Conservation (phyloP, 805 yeast species). For the Yarrowia sp. region DNA sequence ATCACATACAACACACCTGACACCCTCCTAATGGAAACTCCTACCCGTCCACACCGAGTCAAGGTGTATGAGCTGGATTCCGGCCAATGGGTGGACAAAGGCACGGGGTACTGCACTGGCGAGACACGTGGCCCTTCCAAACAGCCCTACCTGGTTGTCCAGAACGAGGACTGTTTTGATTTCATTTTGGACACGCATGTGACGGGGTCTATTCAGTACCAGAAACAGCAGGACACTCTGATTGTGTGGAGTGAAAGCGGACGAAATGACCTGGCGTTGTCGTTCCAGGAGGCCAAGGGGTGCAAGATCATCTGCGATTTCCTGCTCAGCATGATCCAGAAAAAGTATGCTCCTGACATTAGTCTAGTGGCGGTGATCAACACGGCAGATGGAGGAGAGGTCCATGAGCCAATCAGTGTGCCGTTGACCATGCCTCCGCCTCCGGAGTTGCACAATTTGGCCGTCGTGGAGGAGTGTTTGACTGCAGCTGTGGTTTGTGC, state of each 20-base stretch:
- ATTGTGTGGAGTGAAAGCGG: constrained; percentile 89
- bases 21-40: constrained; percentile 6
- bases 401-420: constrained; percentile 80
- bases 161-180: constrained; percentile 67
- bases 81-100: constrained; percentile 88
- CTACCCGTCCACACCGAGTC: constrained; percentile 72
- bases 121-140: constrained; percentile 53
- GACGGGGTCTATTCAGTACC: constrained; percentile 82
- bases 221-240: constrained; percentile 91
- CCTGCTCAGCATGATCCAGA: constrained; percentile 66
- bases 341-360: constrained; percentile 65
- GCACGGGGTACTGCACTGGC: constrained; percentile 90
- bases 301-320: constrained; percentile 85
- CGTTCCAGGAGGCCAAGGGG: constrained; percentile 91
- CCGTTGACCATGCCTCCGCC: constrained; percentile 73
- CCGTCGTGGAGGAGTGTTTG: constrained; percentile 61
- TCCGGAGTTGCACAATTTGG: constrained; percentile 56
- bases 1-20: too few species aligned
- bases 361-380: constrained; percentile 73
- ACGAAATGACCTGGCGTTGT: constrained; percentile 77
- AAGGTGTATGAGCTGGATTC: constrained; percentile 86
- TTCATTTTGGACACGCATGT: constrained; percentile 68
- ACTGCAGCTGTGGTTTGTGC: constrained; percentile 61
- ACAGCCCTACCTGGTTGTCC: constrained; percentile 56
- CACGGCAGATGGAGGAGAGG: constrained; percentile 49